Evolutionary conservation across 306 rosid genomes (phyloP).

Genomic region (Quercus robur): DNA sequence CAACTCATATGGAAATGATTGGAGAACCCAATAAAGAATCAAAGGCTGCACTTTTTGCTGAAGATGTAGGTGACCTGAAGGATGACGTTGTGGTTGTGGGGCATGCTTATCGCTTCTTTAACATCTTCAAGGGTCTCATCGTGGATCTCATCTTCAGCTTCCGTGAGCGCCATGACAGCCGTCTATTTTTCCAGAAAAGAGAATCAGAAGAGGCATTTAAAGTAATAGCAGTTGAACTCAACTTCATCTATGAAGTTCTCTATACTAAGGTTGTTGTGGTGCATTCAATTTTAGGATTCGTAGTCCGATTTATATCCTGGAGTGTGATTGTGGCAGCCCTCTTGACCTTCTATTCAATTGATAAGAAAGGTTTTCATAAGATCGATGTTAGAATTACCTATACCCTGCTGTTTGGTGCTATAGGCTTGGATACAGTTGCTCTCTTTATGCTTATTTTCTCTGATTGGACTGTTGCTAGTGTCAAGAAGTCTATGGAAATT

Average conservation of each 20-base stretch:
- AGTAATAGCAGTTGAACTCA: slow-evolving; percentile 39
- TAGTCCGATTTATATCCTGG: slow-evolving; percentile 22
- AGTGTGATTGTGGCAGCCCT: slow-evolving; percentile 17
- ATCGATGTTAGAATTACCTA: slow-evolving; percentile 39
- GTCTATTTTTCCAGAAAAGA: not conserved
- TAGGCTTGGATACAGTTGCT: slow-evolving; percentile 32
- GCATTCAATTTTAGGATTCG: not conserved
- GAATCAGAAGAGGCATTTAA: slow-evolving; percentile 11
- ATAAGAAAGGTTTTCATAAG: slow-evolving; percentile 9
- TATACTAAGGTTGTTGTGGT: slow-evolving; percentile 37
- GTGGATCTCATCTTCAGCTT: slow-evolving; percentile 43
- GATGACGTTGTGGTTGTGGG: slow-evolving; percentile 4
- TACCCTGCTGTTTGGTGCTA: slow-evolving; percentile 39
- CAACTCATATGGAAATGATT: slow-evolving; percentile 15
- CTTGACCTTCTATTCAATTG: slow-evolving; percentile 8
- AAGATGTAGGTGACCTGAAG: fast-evolving
- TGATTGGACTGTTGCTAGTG: slow-evolving; percentile 27
- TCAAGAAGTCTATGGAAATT: not conserved
- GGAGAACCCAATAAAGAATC: slow-evolving; percentile 18
- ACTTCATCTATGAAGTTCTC: slow-evolving; percentile 45
- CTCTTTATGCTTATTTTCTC: slow-evolving; percentile 30
- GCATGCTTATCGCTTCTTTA: slow-evolving; percentile 26
- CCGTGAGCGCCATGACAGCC: slow-evolving; percentile 27
- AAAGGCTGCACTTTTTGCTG: not conserved
- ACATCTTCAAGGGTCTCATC: slow-evolving; percentile 33